A percentile compares a stretch with the other conserved stretches of the same genome.
These are phyloP conservation scores for Sordariomycetes sp. DNA, from an alignment of 2,329 filamentous ascomycete species.

Conservation along the genomic window DNA sequence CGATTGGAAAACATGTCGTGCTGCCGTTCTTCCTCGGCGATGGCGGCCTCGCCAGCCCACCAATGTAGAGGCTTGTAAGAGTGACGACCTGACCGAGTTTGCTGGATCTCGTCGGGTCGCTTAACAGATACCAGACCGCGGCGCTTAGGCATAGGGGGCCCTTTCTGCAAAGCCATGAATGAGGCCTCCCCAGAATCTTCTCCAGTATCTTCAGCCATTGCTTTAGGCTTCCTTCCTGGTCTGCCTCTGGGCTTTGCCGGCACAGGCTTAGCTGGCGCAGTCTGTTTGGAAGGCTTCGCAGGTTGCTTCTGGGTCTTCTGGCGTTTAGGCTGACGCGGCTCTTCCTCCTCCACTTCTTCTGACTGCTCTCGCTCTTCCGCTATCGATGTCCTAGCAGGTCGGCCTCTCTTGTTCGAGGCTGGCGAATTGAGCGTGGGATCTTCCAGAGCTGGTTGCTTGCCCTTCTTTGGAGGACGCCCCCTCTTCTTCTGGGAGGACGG, in stretches of 20 bases:
- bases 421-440: conserved; percentile 12
- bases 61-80: conserved; percentile 72
- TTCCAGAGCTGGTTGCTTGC: conserved; percentile 3
- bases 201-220: conserved; percentile 20
- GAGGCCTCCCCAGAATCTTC: conserved; percentile 34
- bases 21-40: conserved; percentile 54
- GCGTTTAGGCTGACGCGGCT: conserved; percentile 7
- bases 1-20: conserved; percentile 31
- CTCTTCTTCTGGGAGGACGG: conserved; percentile 6
- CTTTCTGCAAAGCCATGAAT: conserved; percentile 38
- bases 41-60: conserved; percentile 77
- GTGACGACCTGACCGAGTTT: conserved; percentile 67
- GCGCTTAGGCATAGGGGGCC: conserved; percentile 45
- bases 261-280: conserved; percentile 1
- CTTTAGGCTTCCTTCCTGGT: conserved; percentile 6
- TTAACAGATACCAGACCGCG: conserved; percentile 45
- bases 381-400: conserved; percentile 3
- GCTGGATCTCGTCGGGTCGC: conserved; percentile 40
- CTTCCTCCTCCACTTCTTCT: too few species aligned
- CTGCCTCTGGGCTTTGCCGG: conserved; percentile 2
- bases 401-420: conserved; percentile 6
- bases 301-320: conserved; percentile 8
- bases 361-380: conserved; percentile 5
- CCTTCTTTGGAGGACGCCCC: conserved; percentile 8
- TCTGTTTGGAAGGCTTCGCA: conserved; percentile 13